Percentiles rank a stretch among this genome's conserved stretches.
These are phyloP conservation scores for Letharia columbiana DNA, from an alignment of 495 filamentous ascomycete genomes.

Conservation along the genomic window DNA sequence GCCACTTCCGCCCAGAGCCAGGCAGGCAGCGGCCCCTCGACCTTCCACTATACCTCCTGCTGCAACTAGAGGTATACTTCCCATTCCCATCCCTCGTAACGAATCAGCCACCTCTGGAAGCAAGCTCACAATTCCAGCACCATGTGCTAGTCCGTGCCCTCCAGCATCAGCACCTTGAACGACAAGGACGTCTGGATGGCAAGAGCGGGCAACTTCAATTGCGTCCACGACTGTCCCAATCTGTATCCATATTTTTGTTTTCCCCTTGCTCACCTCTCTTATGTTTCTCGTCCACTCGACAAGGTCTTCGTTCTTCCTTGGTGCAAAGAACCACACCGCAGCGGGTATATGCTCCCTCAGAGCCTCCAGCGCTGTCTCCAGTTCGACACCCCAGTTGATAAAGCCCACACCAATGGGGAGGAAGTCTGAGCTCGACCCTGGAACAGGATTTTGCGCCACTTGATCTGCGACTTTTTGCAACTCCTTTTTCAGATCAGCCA, in stretches of 20 bases:
- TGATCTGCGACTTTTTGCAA: constrained; percentile 25
- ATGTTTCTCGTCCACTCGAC: constrained; percentile 43
- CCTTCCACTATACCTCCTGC: constrained; percentile 64
- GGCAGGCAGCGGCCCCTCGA: constrained; percentile 49
- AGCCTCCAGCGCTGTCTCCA: constrained; percentile 34
- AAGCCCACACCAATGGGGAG: constrained; percentile 57
- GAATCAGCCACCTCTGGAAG: constrained; percentile 49
- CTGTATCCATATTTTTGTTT: constrained; percentile 59
- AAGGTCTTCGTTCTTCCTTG: constrained; percentile 39
- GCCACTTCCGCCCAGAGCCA: constrained; percentile 55
- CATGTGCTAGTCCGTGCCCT: constrained; percentile 55
- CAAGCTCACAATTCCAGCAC: constrained; percentile 47
- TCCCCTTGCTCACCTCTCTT: constrained; percentile 30
- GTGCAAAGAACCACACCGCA: constrained; percentile 64
- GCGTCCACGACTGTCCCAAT: constrained; percentile 55
- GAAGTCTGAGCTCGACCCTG: constrained; percentile 7
- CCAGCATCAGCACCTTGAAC: constrained; percentile 66
- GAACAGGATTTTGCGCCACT: constrained; percentile 16
- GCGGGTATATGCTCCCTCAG: constrained; percentile 43
- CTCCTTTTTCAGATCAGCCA: constrained; percentile 26
- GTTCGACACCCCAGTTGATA: constrained; percentile 40
- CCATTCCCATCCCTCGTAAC: constrained; percentile 30
- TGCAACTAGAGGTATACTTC: constrained; percentile 47
- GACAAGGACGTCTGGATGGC: constrained; percentile 54
- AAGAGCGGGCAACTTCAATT: constrained; percentile 32